Evolutionary conservation across 257 asterid species (phyloP), one percentile per base, ranked within the genome.

Genomic region (Gardenia jasminoides): DNA sequence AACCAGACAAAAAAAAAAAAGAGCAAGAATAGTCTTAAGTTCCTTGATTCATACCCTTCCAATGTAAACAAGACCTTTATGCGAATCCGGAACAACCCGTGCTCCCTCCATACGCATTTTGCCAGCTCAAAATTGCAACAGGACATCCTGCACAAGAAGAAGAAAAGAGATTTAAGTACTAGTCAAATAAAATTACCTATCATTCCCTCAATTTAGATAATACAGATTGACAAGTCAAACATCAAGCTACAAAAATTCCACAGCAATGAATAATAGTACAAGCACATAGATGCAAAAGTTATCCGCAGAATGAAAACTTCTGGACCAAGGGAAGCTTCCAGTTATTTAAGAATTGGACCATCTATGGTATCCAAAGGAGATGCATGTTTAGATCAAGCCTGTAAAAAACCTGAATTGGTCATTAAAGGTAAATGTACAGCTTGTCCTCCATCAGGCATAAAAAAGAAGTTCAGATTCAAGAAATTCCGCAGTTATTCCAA

Each of bases 61-160:
- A 30, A 96, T 83, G 67, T 92, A 94, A 86, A 92, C 85, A 77
- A 96, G 94, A 80, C 98, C 99, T 91, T 91, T 93, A 44, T 97
- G 97, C 19, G 97, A 80, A 85, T 96, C 97, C 28, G 98, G 92
- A 80, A 90, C 58, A 69, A 93, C 99, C 39, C 89, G 88, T 74
- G 89, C 84, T 85, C 98, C 97, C 54, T 92, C 92, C 93, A 91
- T 75, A 70, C 79, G 89, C 99, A 96, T 93, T 90, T 90, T 96
- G 69, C 99, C 99, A n/a, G 97, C 98, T 69, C 96, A 96, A 78
- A 96, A 96, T 84, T 93, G 97, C 86, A 93, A 81, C 77, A 91
- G 78, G 71, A 86, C 86, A 43, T 90, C 93, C 99, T 96, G 88
- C 75, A 67, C 75, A 86, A 76, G 61, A 78, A 54, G 82, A 65